Base-by-base conservation (phyloP, 2,329 filamentous ascomycete species). In the Beauveria medogensis region DNA sequence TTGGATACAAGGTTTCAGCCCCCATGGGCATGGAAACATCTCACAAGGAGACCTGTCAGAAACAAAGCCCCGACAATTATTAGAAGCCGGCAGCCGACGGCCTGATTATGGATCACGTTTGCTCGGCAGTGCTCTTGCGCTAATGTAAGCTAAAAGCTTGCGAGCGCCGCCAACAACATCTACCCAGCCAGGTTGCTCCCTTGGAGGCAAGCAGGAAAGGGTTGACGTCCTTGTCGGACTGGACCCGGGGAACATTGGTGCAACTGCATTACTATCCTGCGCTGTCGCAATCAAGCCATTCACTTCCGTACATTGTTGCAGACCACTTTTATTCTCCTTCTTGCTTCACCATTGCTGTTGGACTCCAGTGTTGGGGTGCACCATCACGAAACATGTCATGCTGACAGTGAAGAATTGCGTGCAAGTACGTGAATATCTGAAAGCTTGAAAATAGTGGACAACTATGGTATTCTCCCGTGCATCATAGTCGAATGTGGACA, bases 81-180 rank as follows among this genome's bases (percentile, higher is more conserved):
- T 44, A 48, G 28, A 7, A 57, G 30, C 55, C 55, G 55, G 55
- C 22, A 57, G 30, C 55, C 44, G 55, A 50, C 55, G 41, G 54
- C n/a, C 26, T 46, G 54, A 47, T 47, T 47, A 28, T 43, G 24
- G 51, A 41, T 26, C 34, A 37, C 20, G 10, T 24, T 43, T 24
- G 7, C 20, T 54, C 51, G 51, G 37, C 51, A 54, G 20, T 50
- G 20, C 44, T 26, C 9, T 16, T 8, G 28, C 55, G 44, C 53
- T 46, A 57, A 48, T 50, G 44, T 24, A 41, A 10, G 44, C 55
- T 10, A 40, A 50, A 41, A 48, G 44, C 18, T 48, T 57, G 55
- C 44, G 30, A 57, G 44, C 55, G 43, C 55, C 28, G 44, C 20
- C 44, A 18, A 18, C 28, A 9, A 24, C 20, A 30, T n/a, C 24